Base-by-base conservation (phyloP, 208 protist species). In the Acanthamoeba royreba region DNA sequence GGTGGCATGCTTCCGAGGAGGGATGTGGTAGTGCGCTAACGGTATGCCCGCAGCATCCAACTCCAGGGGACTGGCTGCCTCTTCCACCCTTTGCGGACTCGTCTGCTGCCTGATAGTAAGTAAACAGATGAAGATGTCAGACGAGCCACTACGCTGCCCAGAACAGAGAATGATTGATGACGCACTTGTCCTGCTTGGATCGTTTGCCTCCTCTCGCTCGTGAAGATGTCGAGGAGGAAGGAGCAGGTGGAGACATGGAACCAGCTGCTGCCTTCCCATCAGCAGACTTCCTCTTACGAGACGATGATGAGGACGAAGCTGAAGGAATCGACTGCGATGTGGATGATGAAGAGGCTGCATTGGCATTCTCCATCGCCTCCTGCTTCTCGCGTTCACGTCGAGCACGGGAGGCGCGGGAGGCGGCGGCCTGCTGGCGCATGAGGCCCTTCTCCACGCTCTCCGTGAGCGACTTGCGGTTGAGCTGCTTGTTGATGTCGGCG, bases 401-500 rank as follows among this genome's bases (percentile, higher is more conserved):
- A 19, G 15, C 74, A 22, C 74, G 74, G 8, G 74, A 42, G 38
- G 40, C 46, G 38, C 46, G 74, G 5, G 74, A 55, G 7, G 74
- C 74, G 22, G 74, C 74, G 35, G n/a, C 66, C 35, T 77, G 35
- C 17, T 86, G 77, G 77, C 45, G 42, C 42, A 86, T 11, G 42
- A 72, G 0, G 31, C 85, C 85, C 85, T 43, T 91, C 42, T 91
- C 49, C 17, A 91, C 85, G 42, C 85, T 91, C 1, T 91, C 85
- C 25, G 85, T 91, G 53, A 91, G 85, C 33, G 85, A 40, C 25
- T 91, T 4, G 49, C 85, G 49, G 31, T 69, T 91, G 25, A 91
- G 15, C 13, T 42, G 7, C n/a, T 91, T 91, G 85, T 91, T 91
- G 85, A 91, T 4, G 55, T 91, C 85, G 40, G 45, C 85, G 55